Evolutionary conservation across 768 basidiomycete species (phyloP), one percentile per base, ranked within the genome.

Genomic region (Mycena floridula): DNA sequence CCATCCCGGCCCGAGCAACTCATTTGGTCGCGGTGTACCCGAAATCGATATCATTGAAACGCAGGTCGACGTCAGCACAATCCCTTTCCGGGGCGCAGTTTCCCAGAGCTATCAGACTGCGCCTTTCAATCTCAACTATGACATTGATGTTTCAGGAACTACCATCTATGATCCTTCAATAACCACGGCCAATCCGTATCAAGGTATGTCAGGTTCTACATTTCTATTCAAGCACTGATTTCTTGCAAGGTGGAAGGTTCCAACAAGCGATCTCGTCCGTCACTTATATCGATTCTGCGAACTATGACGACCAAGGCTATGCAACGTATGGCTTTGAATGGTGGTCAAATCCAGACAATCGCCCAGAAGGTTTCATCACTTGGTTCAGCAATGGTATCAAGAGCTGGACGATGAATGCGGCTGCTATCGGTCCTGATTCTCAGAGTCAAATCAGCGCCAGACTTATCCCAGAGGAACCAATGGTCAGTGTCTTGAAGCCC

Each of bases 11-110:
- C 94, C 94, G 3, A 70, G 55, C 47, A 70, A 73, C 43, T 72
- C 62, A 24, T 67, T 65, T 12, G 90, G 90, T 15, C 80, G 94
- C 42, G 81, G 81, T 26, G 89, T 85, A 1, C 94, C 95, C 1
- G 95, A 98, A 69, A 92, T 97, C 53, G 94, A 97, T 62, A 73
- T 98, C 48, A 58, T 95, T 45, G 94, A 98, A 68, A 81, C 89
- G 0, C 85, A 92, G 60, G 74, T 85, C 46, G 63, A 91, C 53
- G 54, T 72, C 3, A 48, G 41, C 44, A 36, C 23, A 13, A 16
- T 9, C 28, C 39, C 63, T 3, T 73, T 76, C 54, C 54, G 65
- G 58, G 88, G 77, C 36, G 69, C 82, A 52, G 85, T 83, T 1
- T 90, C 89, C 2, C 92, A 94, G 64, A 85, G 82, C 53, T 76